Base-by-base conservation (phyloP, 2,329 filamentous ascomycete species). In the Dactylellina haptotyla region DNA sequence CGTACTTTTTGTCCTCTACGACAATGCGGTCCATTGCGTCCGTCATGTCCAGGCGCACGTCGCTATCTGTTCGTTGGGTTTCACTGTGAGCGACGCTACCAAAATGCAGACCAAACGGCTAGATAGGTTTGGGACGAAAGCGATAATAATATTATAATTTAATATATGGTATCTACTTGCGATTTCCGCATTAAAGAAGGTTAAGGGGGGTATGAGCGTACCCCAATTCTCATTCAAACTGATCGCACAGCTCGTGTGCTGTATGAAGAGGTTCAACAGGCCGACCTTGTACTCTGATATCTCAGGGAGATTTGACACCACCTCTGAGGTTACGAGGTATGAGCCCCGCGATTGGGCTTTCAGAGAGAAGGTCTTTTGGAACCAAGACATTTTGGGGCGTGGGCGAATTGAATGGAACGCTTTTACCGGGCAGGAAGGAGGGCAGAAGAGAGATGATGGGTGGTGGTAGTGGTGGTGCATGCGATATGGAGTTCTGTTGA, bases 31-130 rank as follows among this genome's bases (percentile, higher is more conserved):
- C 94, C 76, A 99, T 84, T 50, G 94, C 92, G 83, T 97, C 92
- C 79, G 88, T 92, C 94, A 98, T 97, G 81, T 99, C 93, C 41
- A 86, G 86, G 69, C 93, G 87, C n/a, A 99, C 95, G 82, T 96
- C 92, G 81, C 81, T 61, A 16, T 78, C 67, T 72, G 46, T 54
- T 14, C n/a, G n/a, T n/a, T n/a, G n/a, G n/a, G n/a, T n/a, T n/a
- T n/a, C n/a, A n/a, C n/a, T n/a, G n/a, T n/a, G n/a, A n/a, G n/a
- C n/a, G n/a, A n/a, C n/a, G n/a, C n/a, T n/a, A n/a, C n/a, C n/a
- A n/a, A n/a, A n/a, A n/a, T n/a, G n/a, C n/a, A n/a, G n/a, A n/a
- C n/a, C n/a, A n/a, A n/a, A n/a, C n/a, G n/a, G n/a, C n/a, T n/a
- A n/a, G n/a, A n/a, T n/a, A n/a, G n/a, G n/a, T n/a, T n/a, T n/a